Evolutionary conservation across 352 stramenopile genomes (phyloP).

Genomic region (Phytophthora melonis): DNA sequence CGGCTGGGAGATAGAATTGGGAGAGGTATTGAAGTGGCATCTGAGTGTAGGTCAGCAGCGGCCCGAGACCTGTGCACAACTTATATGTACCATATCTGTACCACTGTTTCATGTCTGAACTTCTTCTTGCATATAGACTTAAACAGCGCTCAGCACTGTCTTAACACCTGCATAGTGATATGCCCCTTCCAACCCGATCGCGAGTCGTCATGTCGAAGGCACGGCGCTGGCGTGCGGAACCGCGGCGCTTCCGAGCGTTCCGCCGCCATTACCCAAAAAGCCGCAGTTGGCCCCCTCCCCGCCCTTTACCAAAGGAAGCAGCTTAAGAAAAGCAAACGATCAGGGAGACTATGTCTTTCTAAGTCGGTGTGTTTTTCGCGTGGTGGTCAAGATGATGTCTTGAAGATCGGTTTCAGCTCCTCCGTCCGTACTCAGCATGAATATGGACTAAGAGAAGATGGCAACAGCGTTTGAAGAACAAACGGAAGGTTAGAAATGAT

Average conservation of each 20-base stretch:
- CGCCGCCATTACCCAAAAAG: slow-evolving; percentile 68
- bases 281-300: slow-evolving; percentile 72
- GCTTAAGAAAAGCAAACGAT: slow-evolving; percentile 77
- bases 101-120: too few relatives aligned
- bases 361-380: slow-evolving; percentile 83
- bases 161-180: neutral
- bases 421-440: slow-evolving; percentile 75
- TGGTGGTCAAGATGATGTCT: slow-evolving; percentile 84
- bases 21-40: slow-evolving; percentile 29
- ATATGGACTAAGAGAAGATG: slow-evolving; percentile 59
- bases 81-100: slow-evolving; percentile 10
- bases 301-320: slow-evolving; percentile 66
- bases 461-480: slow-evolving; percentile 67
- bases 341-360: slow-evolving; percentile 91
- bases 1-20: slow-evolving; percentile 9
- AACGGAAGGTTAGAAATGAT: slow-evolving; percentile 84
- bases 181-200: neutral
- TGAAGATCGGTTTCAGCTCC: slow-evolving; percentile 67
- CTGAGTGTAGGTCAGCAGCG: slow-evolving; percentile 42
- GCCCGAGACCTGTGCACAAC: slow-evolving; percentile 2
- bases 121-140: too few relatives aligned
- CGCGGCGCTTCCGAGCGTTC: neutral
- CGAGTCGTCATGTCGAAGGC: neutral
- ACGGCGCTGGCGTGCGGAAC: neutral
- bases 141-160: neutral